Conservation (phyloP, 805 yeast species). For the Suhomyces pyralidae region DNA sequence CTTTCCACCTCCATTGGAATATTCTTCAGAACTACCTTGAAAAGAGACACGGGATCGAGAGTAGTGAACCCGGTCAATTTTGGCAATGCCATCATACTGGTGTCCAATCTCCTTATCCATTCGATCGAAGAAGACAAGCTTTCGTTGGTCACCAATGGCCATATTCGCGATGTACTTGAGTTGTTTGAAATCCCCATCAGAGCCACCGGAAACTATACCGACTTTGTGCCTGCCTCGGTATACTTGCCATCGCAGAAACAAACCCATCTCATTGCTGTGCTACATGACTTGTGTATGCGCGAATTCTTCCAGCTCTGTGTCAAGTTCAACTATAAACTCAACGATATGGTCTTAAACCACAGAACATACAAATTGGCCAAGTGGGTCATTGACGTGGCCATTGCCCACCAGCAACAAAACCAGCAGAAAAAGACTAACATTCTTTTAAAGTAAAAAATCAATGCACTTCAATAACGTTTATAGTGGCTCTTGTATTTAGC, state of each 20-base stretch:
- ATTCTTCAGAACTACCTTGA: constrained; percentile 36
- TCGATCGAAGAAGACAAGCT: constrained; percentile 64
- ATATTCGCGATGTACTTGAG: constrained; percentile 57
- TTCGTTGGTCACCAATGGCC: constrained; percentile 48
- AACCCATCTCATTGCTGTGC: constrained; percentile 46
- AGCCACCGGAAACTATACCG: constrained; percentile 36
- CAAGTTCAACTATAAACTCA: constrained; percentile 58
- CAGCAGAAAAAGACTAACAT: constrained; percentile 1
- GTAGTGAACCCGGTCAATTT: constrained; percentile 55
- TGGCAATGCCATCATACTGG: constrained; percentile 62
- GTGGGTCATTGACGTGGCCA: constrained; percentile 67
- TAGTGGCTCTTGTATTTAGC: not conserved
- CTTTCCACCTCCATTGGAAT: constrained; percentile 33
- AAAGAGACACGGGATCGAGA: constrained; percentile 58
- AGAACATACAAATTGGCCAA: constrained; percentile 67
- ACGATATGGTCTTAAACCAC: constrained; percentile 61
- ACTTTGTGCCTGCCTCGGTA: constrained; percentile 43
- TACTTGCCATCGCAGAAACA: constrained; percentile 33
- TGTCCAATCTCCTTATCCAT: constrained; percentile 55
- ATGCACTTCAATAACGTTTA: too few relatives aligned
- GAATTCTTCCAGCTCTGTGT: constrained; percentile 65
- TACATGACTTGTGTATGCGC: constrained; percentile 63
- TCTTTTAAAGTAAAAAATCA: not conserved
- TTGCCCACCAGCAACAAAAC: constrained; percentile 44
- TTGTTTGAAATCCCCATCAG: constrained; percentile 58